These are phyloP conservation scores for Podospora pseudopauciseta DNA, from an alignment of 495 filamentous ascomycete species.

Conservation along the genomic window DNA sequence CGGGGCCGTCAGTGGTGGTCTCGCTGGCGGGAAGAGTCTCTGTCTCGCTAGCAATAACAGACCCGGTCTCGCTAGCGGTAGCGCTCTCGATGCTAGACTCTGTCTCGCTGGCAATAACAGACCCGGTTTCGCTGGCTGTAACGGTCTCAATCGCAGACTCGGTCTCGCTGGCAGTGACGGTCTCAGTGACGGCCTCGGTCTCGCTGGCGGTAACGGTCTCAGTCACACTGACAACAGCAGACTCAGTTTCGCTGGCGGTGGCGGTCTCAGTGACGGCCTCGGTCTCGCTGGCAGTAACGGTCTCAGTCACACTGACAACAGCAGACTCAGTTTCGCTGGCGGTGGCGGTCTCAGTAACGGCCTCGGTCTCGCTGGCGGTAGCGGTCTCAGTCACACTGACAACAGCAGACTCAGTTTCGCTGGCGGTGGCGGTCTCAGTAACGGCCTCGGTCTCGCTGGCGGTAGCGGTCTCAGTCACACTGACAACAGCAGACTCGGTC, in stretches of 20 bases:
- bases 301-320: not conserved
- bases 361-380: slow-evolving; percentile 25
- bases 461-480: slow-evolving; percentile 24
- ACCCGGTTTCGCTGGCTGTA: not conserved
- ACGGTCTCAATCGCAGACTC: not conserved
- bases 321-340: not conserved
- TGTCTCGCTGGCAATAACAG: not conserved
- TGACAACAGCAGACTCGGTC: not conserved
- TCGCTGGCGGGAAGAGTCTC: not conserved
- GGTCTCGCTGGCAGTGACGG: slow-evolving; percentile 7
- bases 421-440: slow-evolving; percentile 39
- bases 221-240: not conserved
- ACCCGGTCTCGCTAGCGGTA: not conserved
- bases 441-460: slow-evolving; percentile 28
- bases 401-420: not conserved
- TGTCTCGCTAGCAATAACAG: not conserved
- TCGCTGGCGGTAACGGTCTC: not conserved
- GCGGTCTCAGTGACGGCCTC: slow-evolving; percentile 9
- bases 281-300: slow-evolving; percentile 21
- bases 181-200: not conserved
- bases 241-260: not conserved
- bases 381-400: slow-evolving; percentile 8
- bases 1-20: not conserved
- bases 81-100: not conserved
- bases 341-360: not conserved